These are phyloP conservation scores for Porpolomopsis calyptriformis DNA, from an alignment of 768 basidiomycete genomes.

Conservation along the genomic window DNA sequence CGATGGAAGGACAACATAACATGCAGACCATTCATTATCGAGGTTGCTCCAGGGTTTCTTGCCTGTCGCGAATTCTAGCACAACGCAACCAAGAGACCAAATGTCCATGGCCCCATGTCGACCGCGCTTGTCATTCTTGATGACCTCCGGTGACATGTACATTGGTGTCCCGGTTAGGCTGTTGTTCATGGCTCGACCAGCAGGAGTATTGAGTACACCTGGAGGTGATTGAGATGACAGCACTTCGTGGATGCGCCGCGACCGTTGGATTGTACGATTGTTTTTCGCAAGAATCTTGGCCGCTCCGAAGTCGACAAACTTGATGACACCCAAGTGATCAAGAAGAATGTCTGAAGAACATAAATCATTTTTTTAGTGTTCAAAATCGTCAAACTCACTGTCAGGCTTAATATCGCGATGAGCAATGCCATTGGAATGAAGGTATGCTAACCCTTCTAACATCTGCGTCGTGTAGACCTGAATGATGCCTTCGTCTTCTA, in stretches of 20 bases:
- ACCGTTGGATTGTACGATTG: slow-evolving; percentile 67
- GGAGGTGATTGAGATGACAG: slow-evolving; percentile 18
- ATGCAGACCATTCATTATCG: slow-evolving; percentile 87
- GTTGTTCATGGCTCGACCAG: slow-evolving; percentile 55
- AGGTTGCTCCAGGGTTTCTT: slow-evolving; percentile 98
- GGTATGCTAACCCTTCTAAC: slow-evolving; percentile 86
- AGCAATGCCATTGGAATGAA: slow-evolving; percentile 85
- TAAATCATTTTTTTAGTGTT: slow-evolving; percentile 1
- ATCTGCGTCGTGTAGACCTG: slow-evolving; percentile 97
- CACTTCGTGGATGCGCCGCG: slow-evolving; percentile 48
- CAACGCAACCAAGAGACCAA: slow-evolving; percentile 97
- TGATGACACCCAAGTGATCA: slow-evolving; percentile 83
- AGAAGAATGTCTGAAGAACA: slow-evolving; percentile 75
- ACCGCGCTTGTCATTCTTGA: slow-evolving; percentile 85
- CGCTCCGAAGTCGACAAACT: slow-evolving; percentile 95
- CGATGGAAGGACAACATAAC: background rate
- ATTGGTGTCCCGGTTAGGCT: slow-evolving; percentile 95
- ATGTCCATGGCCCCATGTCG: slow-evolving; percentile 95
- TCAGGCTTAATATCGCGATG: slow-evolving; percentile 99
- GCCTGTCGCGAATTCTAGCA: slow-evolving; percentile 92
- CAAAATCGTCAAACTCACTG: slow-evolving; percentile 46
- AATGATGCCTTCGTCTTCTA: slow-evolving; percentile 93
- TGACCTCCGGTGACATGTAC: slow-evolving; percentile 99
- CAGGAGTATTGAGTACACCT: slow-evolving; percentile 25
- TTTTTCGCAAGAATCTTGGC: slow-evolving; percentile 93